Percentiles rank a stretch among this genome's conserved stretches.
Conservation (phyloP, 1,139 yeast species). For the Diutina rugosa region DNA sequence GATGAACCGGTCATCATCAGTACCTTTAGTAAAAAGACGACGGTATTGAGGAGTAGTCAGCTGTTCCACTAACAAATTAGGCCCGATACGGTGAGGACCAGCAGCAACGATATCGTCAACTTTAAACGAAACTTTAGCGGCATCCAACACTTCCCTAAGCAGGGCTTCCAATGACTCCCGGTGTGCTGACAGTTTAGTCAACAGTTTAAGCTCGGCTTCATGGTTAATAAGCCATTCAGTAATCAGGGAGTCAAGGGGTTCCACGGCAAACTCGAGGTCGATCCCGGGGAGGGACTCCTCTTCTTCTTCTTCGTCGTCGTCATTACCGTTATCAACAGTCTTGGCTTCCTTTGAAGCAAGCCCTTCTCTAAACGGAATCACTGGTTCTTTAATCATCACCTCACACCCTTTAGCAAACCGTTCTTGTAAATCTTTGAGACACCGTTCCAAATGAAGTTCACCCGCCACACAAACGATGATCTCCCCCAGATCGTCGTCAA, state of each 20-base stretch:
- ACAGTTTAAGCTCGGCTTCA: conserved; percentile 19
- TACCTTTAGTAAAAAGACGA: conserved; percentile 9
- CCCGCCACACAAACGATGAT: conserved; percentile 92
- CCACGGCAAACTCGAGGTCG: conserved; percentile 33
- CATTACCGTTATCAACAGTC: conserved; percentile 10
- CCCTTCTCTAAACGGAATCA: conserved; percentile 90
- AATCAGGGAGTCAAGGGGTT: conserved; percentile 44
- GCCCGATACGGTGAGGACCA: conserved; percentile 71
- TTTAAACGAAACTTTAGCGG: conserved; percentile 9
- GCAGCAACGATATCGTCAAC: conserved; percentile 45
- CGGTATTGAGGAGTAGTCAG: conserved; percentile 22
- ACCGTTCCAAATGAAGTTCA: conserved; percentile 83
- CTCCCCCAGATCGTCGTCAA: conserved; percentile 80
- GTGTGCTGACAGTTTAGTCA: conserved; percentile 14
- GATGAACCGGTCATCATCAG: conserved; percentile 17
- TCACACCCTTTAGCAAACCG: conserved; percentile 83
- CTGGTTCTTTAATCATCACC: conserved; percentile 79
- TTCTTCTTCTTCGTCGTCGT: conserved; percentile 14
- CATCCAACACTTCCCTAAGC: conserved; percentile 1
- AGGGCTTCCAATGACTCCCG: conserved; percentile 11
- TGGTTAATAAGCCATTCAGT: conserved; percentile 37
- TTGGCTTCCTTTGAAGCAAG: conserved; percentile 19
- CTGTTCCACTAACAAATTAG: conserved; percentile 60
- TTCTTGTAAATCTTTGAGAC: conserved; percentile 77
- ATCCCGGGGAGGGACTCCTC: conserved; percentile 9